Evolutionary conservation across 108 stramenopile species (phyloP).

Genomic region (Bacterosira constricta): DNA sequence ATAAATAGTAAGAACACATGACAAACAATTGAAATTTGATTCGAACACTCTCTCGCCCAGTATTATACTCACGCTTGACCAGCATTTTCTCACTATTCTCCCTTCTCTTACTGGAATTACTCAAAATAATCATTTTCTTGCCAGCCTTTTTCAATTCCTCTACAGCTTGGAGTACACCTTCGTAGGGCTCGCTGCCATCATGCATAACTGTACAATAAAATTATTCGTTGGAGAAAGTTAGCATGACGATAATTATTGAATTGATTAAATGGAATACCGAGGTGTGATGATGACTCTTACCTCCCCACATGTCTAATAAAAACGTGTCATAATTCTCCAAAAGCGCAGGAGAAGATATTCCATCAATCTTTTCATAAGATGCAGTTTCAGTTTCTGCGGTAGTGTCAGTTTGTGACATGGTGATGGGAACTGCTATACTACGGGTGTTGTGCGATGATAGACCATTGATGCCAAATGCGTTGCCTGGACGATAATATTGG

Average conservation of each 20-base stretch:
- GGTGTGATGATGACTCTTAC: too few species aligned
- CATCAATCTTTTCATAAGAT: slow-evolving; percentile 3
- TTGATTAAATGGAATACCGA: slow-evolving; percentile 33
- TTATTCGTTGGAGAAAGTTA: too few species aligned
- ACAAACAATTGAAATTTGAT: too few species aligned
- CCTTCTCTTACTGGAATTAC: slow-evolving; percentile 86
- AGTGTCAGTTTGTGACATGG: too few species aligned
- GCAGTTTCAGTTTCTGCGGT: too few species aligned
- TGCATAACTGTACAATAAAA: too few species aligned
- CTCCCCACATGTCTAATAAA: slow-evolving; percentile 89
- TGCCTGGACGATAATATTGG: too few species aligned
- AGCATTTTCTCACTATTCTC: slow-evolving; percentile 58
- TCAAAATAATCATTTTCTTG: slow-evolving; percentile 84
- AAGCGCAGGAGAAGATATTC: slow-evolving; percentile 41
- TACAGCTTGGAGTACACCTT: slow-evolving; percentile 79
- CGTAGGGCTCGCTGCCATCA: slow-evolving; percentile 80
- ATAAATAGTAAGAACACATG: neutral
- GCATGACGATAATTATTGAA: neutral
- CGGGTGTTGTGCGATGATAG: too few species aligned
- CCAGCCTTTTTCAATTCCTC: slow-evolving; percentile 49
- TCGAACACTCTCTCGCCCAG: too few species aligned
- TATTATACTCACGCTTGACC: slow-evolving; percentile 36
- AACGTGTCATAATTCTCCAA: slow-evolving; percentile 79
- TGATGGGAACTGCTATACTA: neutral
- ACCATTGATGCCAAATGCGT: too few species aligned